Base-by-base conservation (phyloP, 192 early-diverging fungal genomes). In the Mortierella alpina region DNA sequence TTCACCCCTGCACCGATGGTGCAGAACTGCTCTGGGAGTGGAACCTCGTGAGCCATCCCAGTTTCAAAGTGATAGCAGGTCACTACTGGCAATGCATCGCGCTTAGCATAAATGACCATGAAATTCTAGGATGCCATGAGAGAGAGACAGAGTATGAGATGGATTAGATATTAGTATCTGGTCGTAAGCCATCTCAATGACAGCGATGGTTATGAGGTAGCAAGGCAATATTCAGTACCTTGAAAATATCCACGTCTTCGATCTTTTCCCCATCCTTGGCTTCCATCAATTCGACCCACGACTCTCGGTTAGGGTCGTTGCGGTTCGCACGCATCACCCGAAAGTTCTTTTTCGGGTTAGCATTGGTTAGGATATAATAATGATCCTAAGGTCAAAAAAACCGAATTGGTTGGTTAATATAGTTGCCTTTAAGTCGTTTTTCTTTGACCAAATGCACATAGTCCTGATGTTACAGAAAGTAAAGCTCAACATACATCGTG, bases 171-270 rank as follows among this genome's bases (percentile, higher is more conserved):
- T 42, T 31, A 62, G 50, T 20, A 59, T 17, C 10, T 15, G n/a
- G 23, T 14, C 41, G 18, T 52, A 42, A 42, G 46, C 2, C 20
- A 17, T 46, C 7, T 60, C n/a, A 39, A 46, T 40, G 9, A 52
- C 41, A 52, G 20, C 20, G 8, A 57, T n/a, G 22, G 22, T 20
- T 5, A 56, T 18, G 22, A 56, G 8, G 20, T 22, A 23, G 56
- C 55, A 8, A 20, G 9, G 42, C 18, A 52, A 9, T n/a, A 23
- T 17, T 13, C 1, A 10, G 14, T 82, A 88, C 86, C 59, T 86
- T 83, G 59, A 94, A 93, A 41, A 94, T 84, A 66, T 94, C 93
- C 2, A 94, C 90, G 62, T 93, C 93, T 61, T 94, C 91, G 47
- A 94, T 92, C 23, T 85, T 88, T 64, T 93, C 91, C 14, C 84